Base-by-base conservation (phyloP, 2,329 filamentous ascomycete genomes). In the Fusarium bactridioides region DNA sequence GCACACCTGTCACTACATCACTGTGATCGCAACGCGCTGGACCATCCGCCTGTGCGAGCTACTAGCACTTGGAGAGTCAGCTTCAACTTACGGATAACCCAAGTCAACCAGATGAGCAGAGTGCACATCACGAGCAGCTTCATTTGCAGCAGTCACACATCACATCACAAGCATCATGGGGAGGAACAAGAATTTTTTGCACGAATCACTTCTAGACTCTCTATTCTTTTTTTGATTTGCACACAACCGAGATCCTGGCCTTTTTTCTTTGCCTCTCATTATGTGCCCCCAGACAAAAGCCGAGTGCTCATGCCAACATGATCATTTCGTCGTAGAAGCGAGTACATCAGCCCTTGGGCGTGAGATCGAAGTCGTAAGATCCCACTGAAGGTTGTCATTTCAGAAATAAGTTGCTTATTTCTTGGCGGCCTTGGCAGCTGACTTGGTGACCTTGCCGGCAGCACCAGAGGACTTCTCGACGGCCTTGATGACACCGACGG, bases 401-500 rank as follows among this genome's bases (percentile, higher is more conserved):
- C 61, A 76, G 69, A 74, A 76, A 74, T 74, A 77, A 77, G 69
- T 71, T 76, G 79, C 77, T 91, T 93, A 93, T 87, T 93, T 93
- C 91, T 92, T 92, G 83, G 83, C 82, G 82, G 90, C 89, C 90
- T 93, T 93, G 84, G 90, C 90, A 83, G 91, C 91, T 79, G 88
- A 90, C 88, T 90, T 90, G 86, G 88, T 90, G 80, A 90, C 88
- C 90, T 93, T 93, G 81, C 87, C 91, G 76, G 84, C 56, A 79
- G 83, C 83, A 74, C 79, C 84, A 67, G 80, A 81, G 74, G 86
- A 78, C 90, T 93, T 94, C 79, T 90, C 90, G 74, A 95, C 93
- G 75, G 88, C 87, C 91, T 97, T 97, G 90, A 97, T 95, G 87
- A 97, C 94, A 92, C 94, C 93, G 86, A 97, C 94, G 78, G 94